Conservation (phyloP, 2,329 filamentous ascomycete genomes). For the Ascochyta fabae region DNA sequence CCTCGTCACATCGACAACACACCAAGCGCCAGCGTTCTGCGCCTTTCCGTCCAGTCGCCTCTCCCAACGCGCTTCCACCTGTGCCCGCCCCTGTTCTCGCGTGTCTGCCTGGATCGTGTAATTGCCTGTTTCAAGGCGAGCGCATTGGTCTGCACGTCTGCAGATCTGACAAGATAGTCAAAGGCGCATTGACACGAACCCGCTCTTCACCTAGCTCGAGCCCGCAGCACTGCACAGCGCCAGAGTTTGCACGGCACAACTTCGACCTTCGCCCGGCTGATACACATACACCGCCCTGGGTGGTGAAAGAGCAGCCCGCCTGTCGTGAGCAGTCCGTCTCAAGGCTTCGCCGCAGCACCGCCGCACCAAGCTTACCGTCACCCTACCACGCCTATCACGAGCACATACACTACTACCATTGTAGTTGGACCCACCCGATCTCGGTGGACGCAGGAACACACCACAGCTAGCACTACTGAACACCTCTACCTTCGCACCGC, state of each 20-base stretch:
- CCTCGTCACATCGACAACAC: slow-evolving; percentile 22
- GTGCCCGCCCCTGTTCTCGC: slow-evolving; percentile 17
- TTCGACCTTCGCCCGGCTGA: background rate
- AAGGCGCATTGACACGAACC: slow-evolving; percentile 42
- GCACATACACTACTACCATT: slow-evolving; percentile 2
- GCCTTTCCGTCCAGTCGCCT: slow-evolving; percentile 30
- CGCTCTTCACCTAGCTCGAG: slow-evolving; percentile 28
- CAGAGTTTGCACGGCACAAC: slow-evolving; percentile 15
- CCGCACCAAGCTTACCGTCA: background rate
- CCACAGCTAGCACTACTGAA: background rate
- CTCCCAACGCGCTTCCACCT: slow-evolving; percentile 25
- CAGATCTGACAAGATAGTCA: slow-evolving; percentile 26
- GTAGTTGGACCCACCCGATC: slow-evolving; percentile 1
- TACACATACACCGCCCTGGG: background rate
- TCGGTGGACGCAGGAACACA: background rate
- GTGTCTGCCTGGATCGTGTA: slow-evolving; percentile 27
- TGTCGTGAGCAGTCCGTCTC: background rate
- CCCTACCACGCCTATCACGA: slow-evolving; percentile 5
- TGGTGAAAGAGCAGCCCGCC: background rate
- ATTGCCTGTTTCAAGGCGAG: slow-evolving; percentile 25
- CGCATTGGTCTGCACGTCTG: slow-evolving; percentile 32
- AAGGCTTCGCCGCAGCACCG: slow-evolving; percentile 8
- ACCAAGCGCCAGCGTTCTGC: slow-evolving; percentile 35
- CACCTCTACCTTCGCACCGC: background rate
- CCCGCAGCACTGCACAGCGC: slow-evolving; percentile 11